Base-by-base conservation (phyloP, 1,284 basidiomycete genomes). In the Sporisorium reilianum region DNA sequence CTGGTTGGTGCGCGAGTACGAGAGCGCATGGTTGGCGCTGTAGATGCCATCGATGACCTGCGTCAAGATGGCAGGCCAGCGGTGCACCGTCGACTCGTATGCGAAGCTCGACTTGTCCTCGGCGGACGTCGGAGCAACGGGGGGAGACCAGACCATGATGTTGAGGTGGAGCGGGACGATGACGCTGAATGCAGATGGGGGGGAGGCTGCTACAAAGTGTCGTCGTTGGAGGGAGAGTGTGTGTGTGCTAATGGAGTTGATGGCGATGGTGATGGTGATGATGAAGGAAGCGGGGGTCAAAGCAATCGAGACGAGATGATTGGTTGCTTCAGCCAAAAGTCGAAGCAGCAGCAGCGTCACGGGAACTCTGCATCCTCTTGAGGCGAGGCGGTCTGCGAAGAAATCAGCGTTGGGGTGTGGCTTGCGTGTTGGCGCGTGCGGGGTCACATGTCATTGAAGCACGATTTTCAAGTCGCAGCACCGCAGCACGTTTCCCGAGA, bases 1-100 rank as follows among this genome's bases (percentile, higher is more conserved):
- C 80, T 91, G 89, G 58, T 89, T 89, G 66, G 86, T 84, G 12
- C 54, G 66, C 23, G 66, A 72, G 57, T 71, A 71, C 36, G 77
- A 73, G 44, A 85, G 80, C 11, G 72, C 67, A 55, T 80, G 62
- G 61, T 83, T 82, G 55, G 83, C 74, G 52, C 88, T 88, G 78
- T 90, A 89, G 46, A 94, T 85, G 50, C 89, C 89, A 81, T 93
- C 91, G 74, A 94, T 90, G 61, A 93, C 88, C 62, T 89, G 88
- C 7, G 93, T 93, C 51, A 95, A 87, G 76, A 96, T 97, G 32
- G 92, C 88, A 0, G 96, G 96, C 96, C 96, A 98, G 63, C 94
- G 88, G 84, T 88, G 87, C 55, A 87, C 77, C 9, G 90, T 87
- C 3, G 89, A 89, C 50, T 89, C 87, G 67, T 88, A 90, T 53